These are phyloP conservation scores for Skeletonema potamos DNA, from an alignment of 108 stramenopile genomes.

Conservation along the genomic window DNA sequence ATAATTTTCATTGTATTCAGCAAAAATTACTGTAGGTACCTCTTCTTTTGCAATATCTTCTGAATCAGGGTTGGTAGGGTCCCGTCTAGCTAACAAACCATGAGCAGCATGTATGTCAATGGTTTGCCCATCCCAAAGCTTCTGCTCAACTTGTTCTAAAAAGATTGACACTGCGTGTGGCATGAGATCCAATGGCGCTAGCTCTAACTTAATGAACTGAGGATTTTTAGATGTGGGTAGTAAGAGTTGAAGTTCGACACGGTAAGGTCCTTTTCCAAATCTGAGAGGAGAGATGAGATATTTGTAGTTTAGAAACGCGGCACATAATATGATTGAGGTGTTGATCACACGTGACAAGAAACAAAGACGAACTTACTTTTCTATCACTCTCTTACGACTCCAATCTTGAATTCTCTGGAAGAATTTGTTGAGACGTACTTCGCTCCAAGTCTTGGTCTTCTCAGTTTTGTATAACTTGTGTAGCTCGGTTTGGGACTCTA, in stretches of 20 bases:
- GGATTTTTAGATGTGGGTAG: conserved; percentile 1
- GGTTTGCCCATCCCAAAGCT: conserved; percentile 70
- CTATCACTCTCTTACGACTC: conserved; percentile 7
- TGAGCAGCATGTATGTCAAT: conserved; percentile 69
- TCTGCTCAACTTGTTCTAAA: conserved; percentile 60
- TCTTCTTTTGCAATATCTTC: conserved; percentile 41
- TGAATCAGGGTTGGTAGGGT: conserved; percentile 16
- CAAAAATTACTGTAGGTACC: conserved; percentile 49
- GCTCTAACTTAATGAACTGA: conserved; percentile 53
- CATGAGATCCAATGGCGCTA: conserved; percentile 61
- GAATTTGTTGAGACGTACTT: conserved; percentile 1
- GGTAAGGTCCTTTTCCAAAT: conserved; percentile 64
- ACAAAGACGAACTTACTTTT: conserved; percentile 12
- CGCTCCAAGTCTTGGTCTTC: neutral
- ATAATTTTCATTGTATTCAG: conserved; percentile 66
- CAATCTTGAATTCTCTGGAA: conserved; percentile 5
- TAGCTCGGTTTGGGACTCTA: conserved; percentile 1
- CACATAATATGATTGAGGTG: neutral
- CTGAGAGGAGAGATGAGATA: neutral
- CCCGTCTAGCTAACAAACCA: conserved; percentile 54
- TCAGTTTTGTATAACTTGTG: neutral
- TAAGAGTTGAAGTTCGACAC: conserved; percentile 48
- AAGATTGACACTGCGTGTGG: conserved; percentile 77
- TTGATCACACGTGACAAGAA: neutral
- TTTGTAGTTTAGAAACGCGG: neutral